Base-by-base conservation (phyloP, 148 eudicot species). In the Rhododendron mucronatum region DNA sequence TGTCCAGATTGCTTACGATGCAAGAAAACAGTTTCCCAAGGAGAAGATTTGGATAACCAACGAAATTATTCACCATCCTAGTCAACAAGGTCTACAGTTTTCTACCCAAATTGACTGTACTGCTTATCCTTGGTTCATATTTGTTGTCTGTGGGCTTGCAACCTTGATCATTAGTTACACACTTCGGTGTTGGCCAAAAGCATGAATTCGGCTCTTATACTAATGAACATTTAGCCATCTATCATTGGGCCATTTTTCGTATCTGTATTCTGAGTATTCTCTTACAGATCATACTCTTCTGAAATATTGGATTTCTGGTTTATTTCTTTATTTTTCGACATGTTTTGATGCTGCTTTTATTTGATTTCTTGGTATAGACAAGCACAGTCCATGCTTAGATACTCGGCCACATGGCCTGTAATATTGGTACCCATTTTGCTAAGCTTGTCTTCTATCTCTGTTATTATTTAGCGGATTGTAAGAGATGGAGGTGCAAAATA, bases 1-100 rank as follows among this genome's bases (percentile, higher is more conserved):
- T 0, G 95, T 97, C n/a, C 98, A 95, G 90, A 97, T 95, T 86
- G 98, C 98, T 18, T 97, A 97, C 77, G 98, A 97, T 86, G 98
- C 99, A 1, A 92, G 98, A 81, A 93, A 90, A 86, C 99, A 95
- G 87, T 97, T 94, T 83, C 99, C 98, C 1, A 51, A 84, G 39
- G 94, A 94, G 92, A 95, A 65, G 84, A 93, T 97, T 35, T 97
- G 99, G 99, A 87, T 97, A 55, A 95, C 98, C 20, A 97, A 97
- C 74, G 98, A 97, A 88, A 97, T 97, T 44, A 95, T 97, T 88
- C 99, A 96, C 94, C 95, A 96, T 80, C 99, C 99, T 9, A 81
- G 97, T 96, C 88, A 96, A 95, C 85, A 92, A 93, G 98, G 99
- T 93, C 33, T 37, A 37, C 78, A 55, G 11, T 57, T 23, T 81